Percentiles rank a stretch among this genome's conserved stretches.
These are phyloP conservation scores for Phylloporus sp. DNA, from an alignment of 768 basidiomycete species.

Conservation along the genomic window DNA sequence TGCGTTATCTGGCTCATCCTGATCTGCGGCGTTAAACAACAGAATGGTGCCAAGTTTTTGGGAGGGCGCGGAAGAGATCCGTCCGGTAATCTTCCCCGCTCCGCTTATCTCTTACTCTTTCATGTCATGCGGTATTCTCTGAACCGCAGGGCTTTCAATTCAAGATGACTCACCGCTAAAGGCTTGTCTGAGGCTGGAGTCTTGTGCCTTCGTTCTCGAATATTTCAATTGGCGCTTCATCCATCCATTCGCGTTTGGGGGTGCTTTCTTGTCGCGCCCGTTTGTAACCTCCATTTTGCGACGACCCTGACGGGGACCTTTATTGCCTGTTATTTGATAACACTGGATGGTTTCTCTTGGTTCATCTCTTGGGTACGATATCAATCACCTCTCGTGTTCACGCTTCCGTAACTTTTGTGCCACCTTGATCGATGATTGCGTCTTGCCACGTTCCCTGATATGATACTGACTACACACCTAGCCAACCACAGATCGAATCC, in stretches of 20 bases:
- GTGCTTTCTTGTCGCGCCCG: not conserved
- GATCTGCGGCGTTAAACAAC: not conserved
- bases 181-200: not conserved
- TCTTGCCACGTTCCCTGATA: not conserved
- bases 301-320: not conserved
- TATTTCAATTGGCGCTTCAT: too few relatives aligned
- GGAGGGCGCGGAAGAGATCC: constrained; percentile 23
- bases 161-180: not conserved
- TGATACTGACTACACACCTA: constrained; percentile 24
- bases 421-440: not conserved
- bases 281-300: not conserved
- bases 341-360: not conserved
- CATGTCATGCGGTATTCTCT: not conserved
- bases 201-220: not conserved
- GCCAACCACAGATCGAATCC: constrained; percentile 62
- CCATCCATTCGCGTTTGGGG: not conserved
- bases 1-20: not conserved
- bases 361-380: not conserved
- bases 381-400: not conserved
- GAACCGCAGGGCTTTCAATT: not conserved
- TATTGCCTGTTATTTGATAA: not conserved
- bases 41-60: not conserved
- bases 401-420: not conserved
- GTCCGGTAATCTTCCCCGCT: constrained; percentile 14
- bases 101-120: not conserved